Conservation (phyloP, 371 early-diverging fungal species). For the Mucor indicus region DNA sequence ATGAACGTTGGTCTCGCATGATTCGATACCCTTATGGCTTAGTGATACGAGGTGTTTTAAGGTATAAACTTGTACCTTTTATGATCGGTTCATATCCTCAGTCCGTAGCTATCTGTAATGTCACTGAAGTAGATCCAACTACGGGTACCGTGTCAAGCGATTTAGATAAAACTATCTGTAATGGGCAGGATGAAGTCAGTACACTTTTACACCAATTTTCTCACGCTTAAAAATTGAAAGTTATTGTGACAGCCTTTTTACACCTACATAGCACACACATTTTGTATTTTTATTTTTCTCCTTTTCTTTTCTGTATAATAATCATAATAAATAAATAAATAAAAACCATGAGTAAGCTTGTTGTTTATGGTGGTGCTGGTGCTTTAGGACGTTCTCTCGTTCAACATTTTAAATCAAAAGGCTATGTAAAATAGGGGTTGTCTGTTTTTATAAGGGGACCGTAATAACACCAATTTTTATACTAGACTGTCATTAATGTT, state of each 20-base stretch:
- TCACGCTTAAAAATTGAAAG: neutral
- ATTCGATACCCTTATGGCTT: slow-evolving; percentile 62
- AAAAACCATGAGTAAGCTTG: slow-evolving; percentile 52
- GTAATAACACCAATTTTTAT: slow-evolving; percentile 1
- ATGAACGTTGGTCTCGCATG: slow-evolving; percentile 52
- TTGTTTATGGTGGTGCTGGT: slow-evolving; percentile 92
- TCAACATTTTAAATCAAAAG: slow-evolving; percentile 62
- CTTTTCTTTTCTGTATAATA: slow-evolving; percentile 4
- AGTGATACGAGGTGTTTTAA: slow-evolving; percentile 62
- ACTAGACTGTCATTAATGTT: slow-evolving; percentile 74
- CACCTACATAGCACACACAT: neutral
- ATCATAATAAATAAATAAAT: neutral
- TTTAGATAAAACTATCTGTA: slow-evolving; percentile 35
- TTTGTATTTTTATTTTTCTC: neutral
- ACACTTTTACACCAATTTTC: neutral
- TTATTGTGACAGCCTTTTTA: too few relatives aligned
- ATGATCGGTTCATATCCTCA: slow-evolving; percentile 21
- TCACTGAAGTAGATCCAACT: slow-evolving; percentile 39
- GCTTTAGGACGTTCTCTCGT: slow-evolving; percentile 84
- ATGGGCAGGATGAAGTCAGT: neutral
- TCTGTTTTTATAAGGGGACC: too few relatives aligned
- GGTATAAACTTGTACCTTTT: slow-evolving; percentile 46
- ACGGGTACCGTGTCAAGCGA: slow-evolving; percentile 30
- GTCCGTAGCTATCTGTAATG: slow-evolving; percentile 42
- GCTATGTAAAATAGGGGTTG: slow-evolving; percentile 70